These are phyloP conservation scores for Posidonia oceanica DNA, from an alignment of 116 monocot genomes.

Conservation along the genomic window DNA sequence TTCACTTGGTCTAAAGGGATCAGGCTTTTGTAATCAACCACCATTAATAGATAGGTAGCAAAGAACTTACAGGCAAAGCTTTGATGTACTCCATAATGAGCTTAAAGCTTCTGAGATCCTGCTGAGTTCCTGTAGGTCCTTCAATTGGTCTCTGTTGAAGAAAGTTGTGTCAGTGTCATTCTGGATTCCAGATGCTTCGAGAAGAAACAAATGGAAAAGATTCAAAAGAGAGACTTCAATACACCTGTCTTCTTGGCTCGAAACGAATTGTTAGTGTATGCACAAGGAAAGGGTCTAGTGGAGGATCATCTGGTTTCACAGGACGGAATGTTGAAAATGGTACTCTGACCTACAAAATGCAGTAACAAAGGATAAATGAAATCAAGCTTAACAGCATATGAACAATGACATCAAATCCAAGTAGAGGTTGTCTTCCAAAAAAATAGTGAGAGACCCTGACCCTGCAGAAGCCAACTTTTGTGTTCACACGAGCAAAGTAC, in stretches of 20 bases:
- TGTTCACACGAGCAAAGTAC: constrained; percentile 91
- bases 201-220: neutral
- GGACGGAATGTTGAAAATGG: constrained; percentile 97
- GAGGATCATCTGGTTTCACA: constrained; percentile 91
- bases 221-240: neutral
- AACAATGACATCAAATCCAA: neutral
- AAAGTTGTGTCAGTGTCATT: neutral
- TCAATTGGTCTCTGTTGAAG: constrained; percentile 66
- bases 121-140: constrained; percentile 37
- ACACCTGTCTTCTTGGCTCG: constrained; percentile 92
- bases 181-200: neutral
- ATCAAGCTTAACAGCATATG: neutral
- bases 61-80: constrained; percentile 83
- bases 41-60: neutral
- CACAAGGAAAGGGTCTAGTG: constrained; percentile 89
- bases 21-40: no score
- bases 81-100: constrained; percentile 93
- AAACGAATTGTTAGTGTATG: constrained; percentile 95
- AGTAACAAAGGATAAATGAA: neutral
- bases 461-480: constrained; percentile 94
- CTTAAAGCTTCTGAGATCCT: constrained; percentile 82
- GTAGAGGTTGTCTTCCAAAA: neutral
- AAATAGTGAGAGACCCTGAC: constrained; percentile 23
- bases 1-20: no score
- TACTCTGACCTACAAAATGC: constrained; percentile 58